A percentile compares a stretch with the other conserved stretches of the same genome.
phyloP scores from a whole-genome alignment of 225 moss, liverwort and hornwort species.

The Asterella californica region DNA sequence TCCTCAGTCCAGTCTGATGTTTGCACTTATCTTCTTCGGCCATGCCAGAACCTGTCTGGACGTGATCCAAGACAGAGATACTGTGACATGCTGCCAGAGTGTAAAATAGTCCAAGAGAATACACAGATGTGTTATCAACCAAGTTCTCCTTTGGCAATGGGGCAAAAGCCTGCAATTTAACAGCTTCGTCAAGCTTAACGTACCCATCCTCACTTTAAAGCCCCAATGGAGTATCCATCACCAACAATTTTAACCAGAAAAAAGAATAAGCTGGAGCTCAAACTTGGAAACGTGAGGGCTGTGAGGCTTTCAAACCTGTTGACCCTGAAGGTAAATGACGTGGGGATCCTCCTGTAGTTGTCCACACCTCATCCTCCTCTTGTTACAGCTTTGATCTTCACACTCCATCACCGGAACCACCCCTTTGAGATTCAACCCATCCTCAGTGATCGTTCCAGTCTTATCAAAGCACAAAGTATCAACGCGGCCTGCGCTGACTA shows the following conservation, averaged over 20 bases:
- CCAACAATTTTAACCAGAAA: background rate
- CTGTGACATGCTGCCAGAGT: constrained; percentile 10
- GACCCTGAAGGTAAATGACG: constrained; percentile 6
- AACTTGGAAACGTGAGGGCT: background rate
- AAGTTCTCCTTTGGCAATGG: background rate
- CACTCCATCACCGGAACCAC: background rate
- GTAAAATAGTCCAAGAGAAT: constrained; percentile 14
- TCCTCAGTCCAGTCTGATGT: background rate
- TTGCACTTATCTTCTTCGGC: background rate
- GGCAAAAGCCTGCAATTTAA: background rate
- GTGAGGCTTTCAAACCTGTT: background rate
- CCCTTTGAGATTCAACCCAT: constrained; percentile 7
- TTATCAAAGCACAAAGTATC: constrained; percentile 16
- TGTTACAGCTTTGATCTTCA: background rate
- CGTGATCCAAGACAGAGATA: constrained; percentile 4
- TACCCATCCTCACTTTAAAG: too few relatives aligned
- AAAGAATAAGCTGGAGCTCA: background rate
- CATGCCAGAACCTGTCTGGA: background rate
- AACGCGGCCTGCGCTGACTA: constrained; percentile 5
- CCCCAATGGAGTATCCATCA: too few relatives aligned
- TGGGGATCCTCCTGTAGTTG: constrained; percentile 4
- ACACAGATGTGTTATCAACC: background rate
- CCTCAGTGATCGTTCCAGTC: constrained; percentile 15
- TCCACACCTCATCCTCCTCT: background rate
- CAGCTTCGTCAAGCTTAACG: background rate